phyloP scores from a whole-genome alignment of 495 filamentous ascomycete genomes.

The Aeminium ludgeri region DNA sequence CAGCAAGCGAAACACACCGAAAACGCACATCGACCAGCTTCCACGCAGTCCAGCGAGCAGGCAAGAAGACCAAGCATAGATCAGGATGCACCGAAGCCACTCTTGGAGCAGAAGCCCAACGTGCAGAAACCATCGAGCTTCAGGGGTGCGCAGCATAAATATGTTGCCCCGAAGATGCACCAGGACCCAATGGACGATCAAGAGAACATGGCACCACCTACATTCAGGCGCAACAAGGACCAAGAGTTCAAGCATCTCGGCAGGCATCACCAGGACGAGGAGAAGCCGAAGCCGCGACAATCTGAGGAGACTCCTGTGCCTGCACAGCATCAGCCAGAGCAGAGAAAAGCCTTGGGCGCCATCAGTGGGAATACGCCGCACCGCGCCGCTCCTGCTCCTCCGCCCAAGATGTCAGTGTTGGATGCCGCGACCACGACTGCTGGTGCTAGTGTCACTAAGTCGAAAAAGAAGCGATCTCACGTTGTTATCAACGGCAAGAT shows the following conservation, averaged over 20 bases:
- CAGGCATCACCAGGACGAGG: conserved; percentile 36
- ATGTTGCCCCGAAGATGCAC: conserved; percentile 13
- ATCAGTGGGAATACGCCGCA: conserved; percentile 61
- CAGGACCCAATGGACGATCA: conserved; percentile 35
- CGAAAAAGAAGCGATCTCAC: conserved; percentile 55
- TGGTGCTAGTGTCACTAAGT: conserved; percentile 56
- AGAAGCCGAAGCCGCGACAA: conserved; percentile 12
- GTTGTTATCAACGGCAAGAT: conserved; percentile 80
- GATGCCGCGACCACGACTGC: conserved; percentile 77
- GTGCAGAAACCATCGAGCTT: conserved; percentile 7
- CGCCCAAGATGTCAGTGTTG: conserved; percentile 86
- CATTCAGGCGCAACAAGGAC: conserved; percentile 54
- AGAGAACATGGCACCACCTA: conserved; percentile 65
- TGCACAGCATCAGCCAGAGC: conserved; percentile 15
- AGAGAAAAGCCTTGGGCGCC: conserved; percentile 50
- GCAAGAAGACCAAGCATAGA: conserved; percentile 1
- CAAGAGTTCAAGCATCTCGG: conserved; percentile 39
- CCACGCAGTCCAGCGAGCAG: not conserved
- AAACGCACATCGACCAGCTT: no score
- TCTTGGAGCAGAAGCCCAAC: conserved; percentile 4
- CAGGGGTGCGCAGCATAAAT: conserved; percentile 8
- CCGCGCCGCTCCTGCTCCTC: conserved; percentile 47
- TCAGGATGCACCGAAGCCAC: not conserved
- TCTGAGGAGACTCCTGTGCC: conserved; percentile 16
- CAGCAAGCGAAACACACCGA: not conserved